Base-by-base conservation (phyloP, 495 filamentous ascomycete species). In the Tuber melanosporum region DNA sequence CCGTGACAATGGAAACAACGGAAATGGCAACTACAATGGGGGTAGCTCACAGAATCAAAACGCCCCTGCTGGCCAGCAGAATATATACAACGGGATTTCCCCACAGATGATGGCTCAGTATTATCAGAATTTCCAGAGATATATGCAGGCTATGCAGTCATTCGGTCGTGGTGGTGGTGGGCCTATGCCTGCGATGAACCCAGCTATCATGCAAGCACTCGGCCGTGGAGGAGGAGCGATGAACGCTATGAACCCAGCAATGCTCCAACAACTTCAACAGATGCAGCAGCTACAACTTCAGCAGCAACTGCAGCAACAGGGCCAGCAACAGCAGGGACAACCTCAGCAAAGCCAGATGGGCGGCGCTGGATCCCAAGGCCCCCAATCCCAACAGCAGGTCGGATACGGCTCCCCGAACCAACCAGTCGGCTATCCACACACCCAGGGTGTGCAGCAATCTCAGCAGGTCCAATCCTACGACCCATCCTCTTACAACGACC, bases 101-200 rank as follows among this genome's bases (percentile, higher is more conserved):
- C 95, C 95, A 0, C 93, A 96, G 82, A 89, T 97, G 89, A 97
- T 99, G 94, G 95, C 95, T 3, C 94, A 97, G 85, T 97, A 97
- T 85, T 94, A 94, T 90, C 92, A 96, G 83, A 90, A 94, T 41
- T 97, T 99, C 93, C 96, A 99, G 84, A 92, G 96, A 83, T 97
- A 97, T 84, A 94, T 99, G 84, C 87, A 89, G 43, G 90, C 96
- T 87, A 96, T 98, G 93, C 94, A 97, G 85, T 93, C 84, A 57
- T 79, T 80, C 36, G 80, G 84, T n/a, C 78, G 84, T 42, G 83
- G 82, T 85, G 87, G 85, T 77, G 85, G 86, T 75, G 88, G 85
- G 76, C 86, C 87, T 84, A 85, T 85, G 75, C 84, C 84, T 32
- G 80, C 82, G 26, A 88, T 91, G 86, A 91, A 90, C 79, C 89